Base-by-base conservation (phyloP, 202 grass and related monocot genomes). In the Eragrostis tef region DNA sequence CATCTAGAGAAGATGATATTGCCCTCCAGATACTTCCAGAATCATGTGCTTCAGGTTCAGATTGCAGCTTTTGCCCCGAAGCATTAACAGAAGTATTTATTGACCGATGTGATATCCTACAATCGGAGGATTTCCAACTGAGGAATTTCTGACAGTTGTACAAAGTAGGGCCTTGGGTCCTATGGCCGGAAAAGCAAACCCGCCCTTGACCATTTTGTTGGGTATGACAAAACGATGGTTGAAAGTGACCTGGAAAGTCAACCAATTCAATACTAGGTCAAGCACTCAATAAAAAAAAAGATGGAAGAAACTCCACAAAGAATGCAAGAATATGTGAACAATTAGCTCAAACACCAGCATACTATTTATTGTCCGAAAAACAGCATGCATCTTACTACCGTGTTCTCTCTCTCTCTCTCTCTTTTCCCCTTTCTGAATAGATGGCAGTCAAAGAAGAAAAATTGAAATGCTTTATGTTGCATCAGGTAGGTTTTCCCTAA, bases 1-100 rank as follows among this genome's bases (percentile, higher is more conserved):
- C 93, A 82, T 93, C 79, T 76, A 99, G 67, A 36, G 83, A 88
- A 88, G 90, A 83, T 45, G 88, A 80, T 81, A 94, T 83, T 75
- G 83, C 27, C 59, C 79, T 86, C 88, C 83, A 91, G 39, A 85
- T 54, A 54, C 54, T 91, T 69, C 73, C 71, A 7, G 81, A 61
- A 64, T 87, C 88, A 71, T 77, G 78, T 75, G 76, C 86, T 87
- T 91, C 87, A 43, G 90, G 81, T 83, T 85, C 85, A 82, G 94
- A 86, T 78, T 73, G 87, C 58, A 87, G 72, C n/a, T 87, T 67
- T 63, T 87, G 81, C 11, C 83, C 89, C 83, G 91, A 77, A 64
- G 89, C 77, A 65, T 88, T 88, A 64, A 86, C 15, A 80, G 68
- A 62, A 75, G 67, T 86, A 79, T 45, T 68, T 82, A 36, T 70